Percentiles rank a stretch among this genome's conserved stretches.
phyloP scores from a whole-genome alignment of 2,329 filamentous ascomycete genomes.

The Beauveria rudraprayagi region DNA sequence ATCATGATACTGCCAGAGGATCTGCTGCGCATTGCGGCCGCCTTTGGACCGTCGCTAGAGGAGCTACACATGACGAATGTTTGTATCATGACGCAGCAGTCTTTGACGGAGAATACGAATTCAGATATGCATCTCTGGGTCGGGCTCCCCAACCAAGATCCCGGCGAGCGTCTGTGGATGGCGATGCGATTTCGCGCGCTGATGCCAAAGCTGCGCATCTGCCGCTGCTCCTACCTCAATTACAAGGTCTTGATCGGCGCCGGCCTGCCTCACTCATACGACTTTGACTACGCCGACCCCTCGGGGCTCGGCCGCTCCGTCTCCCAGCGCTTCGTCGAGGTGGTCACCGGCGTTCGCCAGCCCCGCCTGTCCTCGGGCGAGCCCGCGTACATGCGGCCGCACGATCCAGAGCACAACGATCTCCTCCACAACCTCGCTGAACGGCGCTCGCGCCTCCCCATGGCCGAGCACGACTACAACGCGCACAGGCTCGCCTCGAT shows the following conservation, averaged over 20 bases:
- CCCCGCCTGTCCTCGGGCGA: slow-evolving; percentile 17
- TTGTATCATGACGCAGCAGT: slow-evolving; percentile 34
- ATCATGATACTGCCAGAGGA: slow-evolving; percentile 30
- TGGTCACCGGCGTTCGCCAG: slow-evolving; percentile 32
- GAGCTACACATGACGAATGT: slow-evolving; percentile 40
- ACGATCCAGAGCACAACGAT: background rate
- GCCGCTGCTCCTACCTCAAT: slow-evolving; percentile 35
- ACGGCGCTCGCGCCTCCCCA: slow-evolving; percentile 16
- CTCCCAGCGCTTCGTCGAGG: slow-evolving; percentile 40
- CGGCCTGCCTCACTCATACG: slow-evolving; percentile 20
- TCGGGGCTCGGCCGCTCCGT: slow-evolving; percentile 31
- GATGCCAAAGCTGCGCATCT: slow-evolving; percentile 29
- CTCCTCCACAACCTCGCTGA: slow-evolving; percentile 15
- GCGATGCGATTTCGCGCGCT: slow-evolving; percentile 32
- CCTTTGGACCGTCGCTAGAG: slow-evolving; percentile 30
- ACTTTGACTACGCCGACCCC: slow-evolving; percentile 36
- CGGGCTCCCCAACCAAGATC: slow-evolving; percentile 35
- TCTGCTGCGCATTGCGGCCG: slow-evolving; percentile 26
- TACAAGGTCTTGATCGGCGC: slow-evolving; percentile 34
- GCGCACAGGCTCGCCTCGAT: slow-evolving; percentile 29
- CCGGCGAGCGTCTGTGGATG: slow-evolving; percentile 31
- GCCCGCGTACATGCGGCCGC: slow-evolving; percentile 16
- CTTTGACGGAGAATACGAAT: slow-evolving; percentile 24
- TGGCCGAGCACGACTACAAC: slow-evolving; percentile 25
- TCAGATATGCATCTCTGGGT: slow-evolving; percentile 34